A percentile compares a stretch with the other conserved stretches of the same genome.
Conservation (phyloP, 768 basidiomycete species). For the Dacryopinax spathularia region DNA sequence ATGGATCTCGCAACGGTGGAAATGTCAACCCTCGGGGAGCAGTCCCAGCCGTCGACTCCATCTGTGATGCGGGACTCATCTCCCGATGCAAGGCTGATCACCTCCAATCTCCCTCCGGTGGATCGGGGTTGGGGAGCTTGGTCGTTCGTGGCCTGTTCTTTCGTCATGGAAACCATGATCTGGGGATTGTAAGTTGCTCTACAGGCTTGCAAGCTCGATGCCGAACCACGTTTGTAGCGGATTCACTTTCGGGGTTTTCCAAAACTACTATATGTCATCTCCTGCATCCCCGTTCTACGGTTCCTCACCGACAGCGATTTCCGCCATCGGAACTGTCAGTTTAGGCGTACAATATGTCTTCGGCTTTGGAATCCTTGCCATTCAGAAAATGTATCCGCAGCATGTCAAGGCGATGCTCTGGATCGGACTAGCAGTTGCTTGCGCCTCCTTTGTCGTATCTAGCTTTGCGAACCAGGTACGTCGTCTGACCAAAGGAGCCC, state of each 20-base stretch:
- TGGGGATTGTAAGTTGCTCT: neutral
- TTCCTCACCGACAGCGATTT: constrained; percentile 4
- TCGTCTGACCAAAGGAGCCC: neutral
- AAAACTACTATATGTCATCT: constrained; percentile 2
- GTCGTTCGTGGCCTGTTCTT: neutral
- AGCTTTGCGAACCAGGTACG: constrained; percentile 3
- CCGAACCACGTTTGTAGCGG: neutral
- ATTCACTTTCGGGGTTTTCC: constrained; percentile 6
- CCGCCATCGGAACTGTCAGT: neutral
- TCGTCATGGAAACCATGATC: neutral
- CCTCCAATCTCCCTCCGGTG: neutral
- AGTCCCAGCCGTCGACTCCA: too few relatives aligned
- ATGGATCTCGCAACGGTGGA: too few relatives aligned
- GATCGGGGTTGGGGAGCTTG: neutral
- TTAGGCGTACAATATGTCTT: constrained; percentile 2
- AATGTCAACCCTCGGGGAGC: too few relatives aligned
- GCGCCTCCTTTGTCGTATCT: neutral
- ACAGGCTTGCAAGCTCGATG: neutral
- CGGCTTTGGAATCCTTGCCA: neutral
- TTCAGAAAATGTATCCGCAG: neutral
- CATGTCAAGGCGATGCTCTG: neutral
- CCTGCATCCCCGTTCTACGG: neutral
- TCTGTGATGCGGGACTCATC: too few relatives aligned
- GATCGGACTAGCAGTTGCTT: neutral
- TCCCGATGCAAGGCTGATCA: too few relatives aligned